These are phyloP conservation scores for Priceomyces castillae DNA, from an alignment of 805 yeast genomes.

Conservation along the genomic window DNA sequence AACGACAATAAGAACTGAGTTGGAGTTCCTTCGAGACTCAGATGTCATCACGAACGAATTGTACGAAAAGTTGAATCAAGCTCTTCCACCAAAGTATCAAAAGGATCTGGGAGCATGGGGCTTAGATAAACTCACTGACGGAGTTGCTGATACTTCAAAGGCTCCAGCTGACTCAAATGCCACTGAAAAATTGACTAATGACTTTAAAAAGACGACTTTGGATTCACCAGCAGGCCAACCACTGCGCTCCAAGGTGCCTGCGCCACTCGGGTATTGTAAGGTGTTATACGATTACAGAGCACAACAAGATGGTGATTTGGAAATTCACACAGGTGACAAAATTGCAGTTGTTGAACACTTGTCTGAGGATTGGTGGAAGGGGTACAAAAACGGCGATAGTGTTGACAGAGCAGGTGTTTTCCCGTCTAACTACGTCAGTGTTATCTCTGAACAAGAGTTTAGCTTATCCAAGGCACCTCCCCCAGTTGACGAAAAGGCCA, in stretches of 20 bases:
- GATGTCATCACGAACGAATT: constrained; percentile 62
- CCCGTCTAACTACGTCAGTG: constrained; percentile 79
- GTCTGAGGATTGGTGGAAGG: constrained; percentile 91
- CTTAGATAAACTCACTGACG: constrained; percentile 26
- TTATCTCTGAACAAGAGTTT: constrained; percentile 35
- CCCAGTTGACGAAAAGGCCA: constrained; percentile 18
- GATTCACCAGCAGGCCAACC: constrained; percentile 19
- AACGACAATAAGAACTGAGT: constrained; percentile 70
- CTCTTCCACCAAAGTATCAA: constrained; percentile 58
- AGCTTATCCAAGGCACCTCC: constrained; percentile 10
- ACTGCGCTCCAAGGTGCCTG: constrained; percentile 17
- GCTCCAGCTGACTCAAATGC: constrained; percentile 5
- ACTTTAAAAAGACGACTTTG: constrained; percentile 5
- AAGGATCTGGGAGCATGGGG: constrained; percentile 52
- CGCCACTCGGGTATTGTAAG: constrained; percentile 43
- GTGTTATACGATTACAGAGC: constrained; percentile 76
- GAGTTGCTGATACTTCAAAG: not conserved
- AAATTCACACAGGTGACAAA: constrained; percentile 62
- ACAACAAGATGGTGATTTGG: constrained; percentile 73
- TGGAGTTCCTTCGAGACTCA: constrained; percentile 75
- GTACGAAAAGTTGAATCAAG: constrained; percentile 45
- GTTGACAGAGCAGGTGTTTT: constrained; percentile 69
- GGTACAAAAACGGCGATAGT: constrained; percentile 41
- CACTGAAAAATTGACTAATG: constrained; percentile 4
- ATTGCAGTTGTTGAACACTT: constrained; percentile 68